Evolutionary conservation across 768 basidiomycete genomes (phyloP).

Genomic region (Neoboletus subvelutipes): DNA sequence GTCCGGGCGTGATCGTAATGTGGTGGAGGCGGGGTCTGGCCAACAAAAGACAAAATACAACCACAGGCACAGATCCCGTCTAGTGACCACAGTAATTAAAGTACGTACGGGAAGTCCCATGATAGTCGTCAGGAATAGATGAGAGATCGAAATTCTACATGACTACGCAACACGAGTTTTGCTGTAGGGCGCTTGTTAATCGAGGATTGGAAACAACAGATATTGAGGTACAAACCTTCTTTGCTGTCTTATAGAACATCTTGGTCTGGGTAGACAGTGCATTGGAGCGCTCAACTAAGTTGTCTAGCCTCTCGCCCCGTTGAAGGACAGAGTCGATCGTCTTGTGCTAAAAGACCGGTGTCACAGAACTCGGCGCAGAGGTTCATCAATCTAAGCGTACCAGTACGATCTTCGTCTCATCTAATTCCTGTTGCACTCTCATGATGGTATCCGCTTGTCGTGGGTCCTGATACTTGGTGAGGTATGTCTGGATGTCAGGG

Average conservation of each 20-base stretch:
- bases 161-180: constrained; percentile 93
- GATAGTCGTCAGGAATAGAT: constrained; percentile 16
- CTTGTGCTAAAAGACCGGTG: constrained; percentile 70
- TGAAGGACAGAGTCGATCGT: constrained; percentile 97
- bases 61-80: constrained; percentile 6
- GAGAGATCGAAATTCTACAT: constrained; percentile 55
- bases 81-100: constrained; percentile 11
- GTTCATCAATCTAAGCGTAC: constrained; percentile 46
- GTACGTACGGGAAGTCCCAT: constrained; percentile 22
- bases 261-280: constrained; percentile 87
- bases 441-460: constrained; percentile 97
- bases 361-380: background rate
- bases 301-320: constrained; percentile 95
- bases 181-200: constrained; percentile 45
- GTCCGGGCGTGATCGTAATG: background rate
- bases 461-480: constrained; percentile 95
- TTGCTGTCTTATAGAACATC: constrained; percentile 99
- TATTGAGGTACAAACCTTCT: constrained; percentile 67
- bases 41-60: constrained; percentile 6
- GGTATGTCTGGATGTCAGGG: constrained; percentile 71
- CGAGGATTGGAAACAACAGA: background rate
- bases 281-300: constrained; percentile 91
- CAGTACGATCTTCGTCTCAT: constrained; percentile 98
- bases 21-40: background rate
- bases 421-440: constrained; percentile 96